Evolutionary conservation across 73 alveolate genomes (phyloP).

Genomic region (Blepharisma japonicum): DNA sequence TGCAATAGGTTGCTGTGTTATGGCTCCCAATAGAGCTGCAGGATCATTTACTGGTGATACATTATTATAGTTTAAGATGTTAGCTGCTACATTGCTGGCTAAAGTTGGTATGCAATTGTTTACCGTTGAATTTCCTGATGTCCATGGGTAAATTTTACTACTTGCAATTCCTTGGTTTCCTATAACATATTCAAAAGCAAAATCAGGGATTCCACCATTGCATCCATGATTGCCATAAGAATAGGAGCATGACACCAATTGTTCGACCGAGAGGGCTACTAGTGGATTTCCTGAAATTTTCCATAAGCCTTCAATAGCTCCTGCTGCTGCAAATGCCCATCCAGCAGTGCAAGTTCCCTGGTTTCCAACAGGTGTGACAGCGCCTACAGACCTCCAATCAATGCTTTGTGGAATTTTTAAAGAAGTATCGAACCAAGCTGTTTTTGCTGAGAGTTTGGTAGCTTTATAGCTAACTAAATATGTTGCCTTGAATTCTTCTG

Average conservation of each 20-base stretch:
- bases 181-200: conserved; percentile 53
- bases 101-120: background rate
- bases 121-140: background rate
- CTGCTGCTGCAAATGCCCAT: conserved; percentile 62
- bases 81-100: background rate
- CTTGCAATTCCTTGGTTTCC: background rate
- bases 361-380: conserved; percentile 49
- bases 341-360: conserved; percentile 50
- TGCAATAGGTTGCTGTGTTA: conserved; percentile 68
- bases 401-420: conserved; percentile 23
- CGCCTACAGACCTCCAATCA: conserved; percentile 57
- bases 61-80: background rate
- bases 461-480: too few relatives aligned
- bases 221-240: conserved; percentile 67
- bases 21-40: conserved; percentile 34
- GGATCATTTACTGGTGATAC: conserved; percentile 45
- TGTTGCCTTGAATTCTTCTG: too few relatives aligned
- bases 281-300: background rate
- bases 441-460: too few relatives aligned
- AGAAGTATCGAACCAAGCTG: background rate
- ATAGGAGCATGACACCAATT: conserved; percentile 76
- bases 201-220: conserved; percentile 73
- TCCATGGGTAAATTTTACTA: background rate
- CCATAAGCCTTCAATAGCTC: conserved; percentile 46
- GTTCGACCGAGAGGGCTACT: conserved; percentile 54